phyloP scores from a whole-genome alignment of 441 rosid genomes.

The Biscutella laevigata region DNA sequence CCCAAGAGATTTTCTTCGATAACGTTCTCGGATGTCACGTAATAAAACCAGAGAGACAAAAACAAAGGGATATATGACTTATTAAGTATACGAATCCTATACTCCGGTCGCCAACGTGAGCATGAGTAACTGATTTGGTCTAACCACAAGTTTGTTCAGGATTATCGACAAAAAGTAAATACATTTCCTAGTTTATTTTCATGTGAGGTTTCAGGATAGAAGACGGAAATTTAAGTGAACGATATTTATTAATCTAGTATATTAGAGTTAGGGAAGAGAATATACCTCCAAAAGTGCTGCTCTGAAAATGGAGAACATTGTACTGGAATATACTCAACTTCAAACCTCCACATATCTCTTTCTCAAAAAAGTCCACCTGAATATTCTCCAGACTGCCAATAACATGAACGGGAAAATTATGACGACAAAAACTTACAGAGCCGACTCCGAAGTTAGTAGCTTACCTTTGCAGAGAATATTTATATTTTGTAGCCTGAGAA shows the following conservation, averaged over 20 bases:
- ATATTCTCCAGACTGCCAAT: slow-evolving; percentile 87
- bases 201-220: background rate
- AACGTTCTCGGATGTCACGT: too few relatives aligned
- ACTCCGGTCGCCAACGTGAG: background rate
- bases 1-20: background rate
- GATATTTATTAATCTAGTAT: background rate
- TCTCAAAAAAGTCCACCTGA: slow-evolving; percentile 68
- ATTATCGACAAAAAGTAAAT: background rate
- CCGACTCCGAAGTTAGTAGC: slow-evolving; percentile 11
- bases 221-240: background rate
- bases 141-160: background rate
- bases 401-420: background rate
- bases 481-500: slow-evolving; percentile 26
- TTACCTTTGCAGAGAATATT: slow-evolving; percentile 54
- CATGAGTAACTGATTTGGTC: background rate
- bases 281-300: slow-evolving; percentile 47
- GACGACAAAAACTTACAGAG: background rate
- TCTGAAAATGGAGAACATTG: slow-evolving; percentile 50
- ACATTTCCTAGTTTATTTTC: background rate
- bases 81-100: background rate
- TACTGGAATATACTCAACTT: slow-evolving; percentile 61
- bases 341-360: slow-evolving; percentile 63
- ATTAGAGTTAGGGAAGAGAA: slow-evolving; percentile 4
- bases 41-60: background rate
- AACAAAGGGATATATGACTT: background rate